Conservation (phyloP, 2,329 filamentous ascomycete species). For the Botrytis sinoallii region DNA sequence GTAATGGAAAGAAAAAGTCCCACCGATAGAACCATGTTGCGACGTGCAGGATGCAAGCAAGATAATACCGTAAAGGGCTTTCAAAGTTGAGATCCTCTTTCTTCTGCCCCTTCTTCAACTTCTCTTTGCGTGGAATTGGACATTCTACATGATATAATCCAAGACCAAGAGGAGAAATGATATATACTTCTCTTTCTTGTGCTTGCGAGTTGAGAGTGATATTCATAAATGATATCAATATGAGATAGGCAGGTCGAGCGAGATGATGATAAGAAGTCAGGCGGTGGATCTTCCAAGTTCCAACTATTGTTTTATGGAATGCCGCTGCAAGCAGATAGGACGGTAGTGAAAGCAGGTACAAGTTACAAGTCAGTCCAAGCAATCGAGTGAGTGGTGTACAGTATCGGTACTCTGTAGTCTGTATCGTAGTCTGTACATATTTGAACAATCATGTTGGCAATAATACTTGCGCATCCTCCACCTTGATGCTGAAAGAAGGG, state of each 20-base stretch:
- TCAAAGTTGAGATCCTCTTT: not conserved
- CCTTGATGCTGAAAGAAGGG: no score
- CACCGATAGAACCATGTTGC: conserved; percentile 7
- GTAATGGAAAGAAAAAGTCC: conserved; percentile 4
- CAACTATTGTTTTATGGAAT: conserved; percentile 1
- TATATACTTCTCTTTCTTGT: not conserved
- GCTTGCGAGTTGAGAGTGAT: not conserved
- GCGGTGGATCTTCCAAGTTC: not conserved
- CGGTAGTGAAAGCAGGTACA: conserved; percentile 1
- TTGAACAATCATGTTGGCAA: not conserved
- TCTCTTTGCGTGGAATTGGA: not conserved
- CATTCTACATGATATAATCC: no score
- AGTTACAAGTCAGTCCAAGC: not conserved
- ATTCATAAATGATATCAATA: not conserved
- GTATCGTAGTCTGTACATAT: not conserved
- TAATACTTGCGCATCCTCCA: no score
- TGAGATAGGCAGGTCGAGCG: not conserved
- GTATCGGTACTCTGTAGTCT: not conserved
- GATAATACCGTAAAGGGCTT: not conserved
- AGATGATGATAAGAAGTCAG: not conserved
- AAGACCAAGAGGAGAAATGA: not conserved
- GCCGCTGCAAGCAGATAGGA: conserved; percentile 2
- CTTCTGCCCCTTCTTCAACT: not conserved
- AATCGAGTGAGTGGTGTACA: not conserved
- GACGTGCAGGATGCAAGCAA: conserved; percentile 15